A percentile compares a stretch with the other conserved stretches of the same genome.
These are phyloP conservation scores for Piromyces finnis DNA, from an alignment of 192 early-diverging fungal species.

Conservation along the genomic window DNA sequence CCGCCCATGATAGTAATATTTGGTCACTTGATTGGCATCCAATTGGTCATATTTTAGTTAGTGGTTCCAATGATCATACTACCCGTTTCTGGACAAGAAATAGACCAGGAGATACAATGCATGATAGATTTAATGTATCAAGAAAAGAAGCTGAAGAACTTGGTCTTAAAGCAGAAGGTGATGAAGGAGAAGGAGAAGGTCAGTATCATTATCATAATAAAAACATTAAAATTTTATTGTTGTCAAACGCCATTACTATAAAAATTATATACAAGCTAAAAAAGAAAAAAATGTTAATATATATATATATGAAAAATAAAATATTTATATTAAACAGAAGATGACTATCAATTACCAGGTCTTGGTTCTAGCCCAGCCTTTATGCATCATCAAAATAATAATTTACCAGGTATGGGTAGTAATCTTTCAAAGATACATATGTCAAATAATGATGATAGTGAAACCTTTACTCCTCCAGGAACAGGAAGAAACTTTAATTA, in stretches of 20 bases:
- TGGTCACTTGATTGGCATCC: constrained; percentile 98
- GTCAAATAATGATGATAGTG: neutral
- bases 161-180: neutral
- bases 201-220: too few relatives aligned
- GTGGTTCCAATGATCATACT: constrained; percentile 88
- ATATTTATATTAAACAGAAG: neutral
- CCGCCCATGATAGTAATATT: constrained; percentile 71
- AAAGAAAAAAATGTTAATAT: too few relatives aligned
- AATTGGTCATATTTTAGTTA: constrained; percentile 79
- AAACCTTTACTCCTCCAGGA: neutral
- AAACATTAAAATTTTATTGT: too few relatives aligned
- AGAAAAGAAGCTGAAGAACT: constrained; percentile 2
- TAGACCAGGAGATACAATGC: constrained; percentile 55
- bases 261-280: too few relatives aligned
- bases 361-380: neutral
- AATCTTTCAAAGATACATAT: neutral
- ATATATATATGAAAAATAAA: too few relatives aligned
- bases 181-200: neutral
- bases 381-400: neutral
- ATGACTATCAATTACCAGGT: neutral
- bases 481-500: neutral
- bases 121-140: constrained; percentile 19
- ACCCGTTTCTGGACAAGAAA: constrained; percentile 91
- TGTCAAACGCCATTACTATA: too few relatives aligned
- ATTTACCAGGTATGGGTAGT: neutral